These are phyloP conservation scores for Pestalotiopsis sp. DNA, from an alignment of 2,329 filamentous ascomycete species.

Conservation along the genomic window DNA sequence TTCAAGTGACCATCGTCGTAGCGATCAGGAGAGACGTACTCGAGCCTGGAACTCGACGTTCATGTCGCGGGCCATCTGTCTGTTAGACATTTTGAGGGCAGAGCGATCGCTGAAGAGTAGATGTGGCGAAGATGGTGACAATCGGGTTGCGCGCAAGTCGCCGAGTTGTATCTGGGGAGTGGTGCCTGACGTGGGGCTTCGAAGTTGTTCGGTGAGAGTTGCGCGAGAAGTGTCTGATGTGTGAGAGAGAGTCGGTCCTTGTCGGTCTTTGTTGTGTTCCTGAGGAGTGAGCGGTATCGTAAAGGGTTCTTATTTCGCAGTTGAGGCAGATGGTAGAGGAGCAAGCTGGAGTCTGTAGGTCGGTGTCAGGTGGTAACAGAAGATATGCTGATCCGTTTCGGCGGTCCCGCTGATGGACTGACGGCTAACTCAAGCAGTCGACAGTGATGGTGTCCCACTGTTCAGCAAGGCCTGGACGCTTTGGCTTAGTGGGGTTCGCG, in stretches of 20 bases:
- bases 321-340: neutral
- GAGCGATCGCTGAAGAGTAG: neutral
- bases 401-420: neutral
- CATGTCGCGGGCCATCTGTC: constrained; percentile 62
- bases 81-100: constrained; percentile 54
- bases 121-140: neutral
- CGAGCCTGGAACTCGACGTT: constrained; percentile 66
- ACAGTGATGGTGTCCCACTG: neutral
- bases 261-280: neutral
- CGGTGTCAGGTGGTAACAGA: neutral
- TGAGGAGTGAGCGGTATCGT: neutral
- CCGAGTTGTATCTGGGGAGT: neutral
- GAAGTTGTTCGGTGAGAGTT: neutral
- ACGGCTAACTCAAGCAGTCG: neutral
- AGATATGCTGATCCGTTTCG: neutral
- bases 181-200: neutral
- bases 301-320: neutral
- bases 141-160: neutral
- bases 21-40: constrained; percentile 33
- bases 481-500: constrained; percentile 6
- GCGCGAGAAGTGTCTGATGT: neutral
- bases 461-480: neutral
- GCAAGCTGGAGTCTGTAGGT: neutral
- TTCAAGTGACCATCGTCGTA: neutral
- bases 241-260: neutral